These are phyloP conservation scores for Zasmidium angulare DNA, from an alignment of 2,329 filamentous ascomycete species.

Conservation along the genomic window DNA sequence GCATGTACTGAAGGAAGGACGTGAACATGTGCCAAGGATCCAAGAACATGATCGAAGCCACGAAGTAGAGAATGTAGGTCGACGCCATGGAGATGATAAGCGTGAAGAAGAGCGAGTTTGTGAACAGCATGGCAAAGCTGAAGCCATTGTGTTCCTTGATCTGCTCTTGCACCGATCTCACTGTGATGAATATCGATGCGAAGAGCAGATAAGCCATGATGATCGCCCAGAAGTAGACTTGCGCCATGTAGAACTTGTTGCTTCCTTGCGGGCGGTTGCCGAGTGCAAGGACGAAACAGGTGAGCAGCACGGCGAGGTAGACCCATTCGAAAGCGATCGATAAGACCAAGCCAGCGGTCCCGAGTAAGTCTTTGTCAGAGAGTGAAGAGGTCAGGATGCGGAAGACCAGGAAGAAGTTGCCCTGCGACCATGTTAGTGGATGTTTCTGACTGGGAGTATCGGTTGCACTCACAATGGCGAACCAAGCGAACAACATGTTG, in stretches of 20 bases:
- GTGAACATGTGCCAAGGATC: slow-evolving; percentile 99
- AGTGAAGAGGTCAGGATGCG: slow-evolving; percentile 91
- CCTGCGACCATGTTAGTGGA: slow-evolving; percentile 37
- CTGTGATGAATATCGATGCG: slow-evolving; percentile 90
- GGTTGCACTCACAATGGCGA: slow-evolving; percentile 67
- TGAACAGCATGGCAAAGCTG: slow-evolving; percentile 71
- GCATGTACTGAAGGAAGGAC: slow-evolving; percentile 87
- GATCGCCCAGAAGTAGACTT: slow-evolving; percentile 97
- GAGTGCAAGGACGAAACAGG: slow-evolving; percentile 91
- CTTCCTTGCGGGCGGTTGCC: slow-evolving; percentile 94
- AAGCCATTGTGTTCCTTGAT: slow-evolving; percentile 63
- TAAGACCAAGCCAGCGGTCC: slow-evolving; percentile 73
- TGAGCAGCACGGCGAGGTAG: slow-evolving; percentile 86
- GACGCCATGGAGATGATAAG: slow-evolving; percentile 89
- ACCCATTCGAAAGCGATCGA: slow-evolving; percentile 94
- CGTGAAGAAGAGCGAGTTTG: slow-evolving; percentile 86
- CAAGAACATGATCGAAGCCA: slow-evolving; percentile 90
- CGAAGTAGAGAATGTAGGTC: slow-evolving; percentile 89
- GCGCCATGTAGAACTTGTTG: slow-evolving; percentile 89
- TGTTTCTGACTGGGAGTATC: neutral
- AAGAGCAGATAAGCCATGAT: slow-evolving; percentile 98
- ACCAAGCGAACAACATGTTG: slow-evolving; percentile 99
- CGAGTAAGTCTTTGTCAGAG: slow-evolving; percentile 67
- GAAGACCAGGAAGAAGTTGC: slow-evolving; percentile 99
- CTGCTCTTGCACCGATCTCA: slow-evolving; percentile 76